Evolutionary conservation across 768 basidiomycete genomes (phyloP), one percentile per base, ranked within the genome.

Genomic region (Boletus coccyginus): DNA sequence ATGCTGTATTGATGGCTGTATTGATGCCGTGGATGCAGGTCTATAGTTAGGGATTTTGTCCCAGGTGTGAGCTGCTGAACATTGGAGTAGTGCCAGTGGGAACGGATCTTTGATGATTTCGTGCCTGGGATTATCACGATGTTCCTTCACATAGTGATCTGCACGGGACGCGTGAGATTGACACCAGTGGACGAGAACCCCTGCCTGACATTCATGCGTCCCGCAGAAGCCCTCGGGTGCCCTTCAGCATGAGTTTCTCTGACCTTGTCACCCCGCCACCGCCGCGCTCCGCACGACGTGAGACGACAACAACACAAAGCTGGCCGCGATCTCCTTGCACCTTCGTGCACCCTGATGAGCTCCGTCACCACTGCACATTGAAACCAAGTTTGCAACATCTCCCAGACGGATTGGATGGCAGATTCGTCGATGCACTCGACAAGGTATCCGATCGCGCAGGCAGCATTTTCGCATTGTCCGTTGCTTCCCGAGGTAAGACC

Each of bases 401-500:
- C 95, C 27, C 2, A 27, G 27, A 27, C 27, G 3, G 1, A 98
- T 76, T 0, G 27, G 81, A 98, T 90, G 0, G 94, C 86, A 17
- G 72, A 73, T 66, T 87, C 84, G 19, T 87, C 82, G 1, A 95
- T 97, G 31, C 85, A 82, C 69, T 94, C 88, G 36, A 98, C 92
- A 36, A 99, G 83, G 62, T 98, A 95, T 19, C 92, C 90, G 57
- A 98, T 95, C 31, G 92, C 94, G 63, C 93, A 93, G 0, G 96
- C 94, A 0, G 96, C 95, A 62, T 96, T 89, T 72, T 98, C 97
- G 63, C 92, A 80, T 66, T 93, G 92, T 57, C 98, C 95, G 71
- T 95, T 95, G 70, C 84, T 98, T 36, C 96, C 96, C 3, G 88
- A 90, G 0, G 94, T 93, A 39, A 99, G 87, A 62, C 96, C 96